Evolutionary conservation across 177 flowering plant genomes (phyloP).

Genomic region (Vitis hybrid): DNA sequence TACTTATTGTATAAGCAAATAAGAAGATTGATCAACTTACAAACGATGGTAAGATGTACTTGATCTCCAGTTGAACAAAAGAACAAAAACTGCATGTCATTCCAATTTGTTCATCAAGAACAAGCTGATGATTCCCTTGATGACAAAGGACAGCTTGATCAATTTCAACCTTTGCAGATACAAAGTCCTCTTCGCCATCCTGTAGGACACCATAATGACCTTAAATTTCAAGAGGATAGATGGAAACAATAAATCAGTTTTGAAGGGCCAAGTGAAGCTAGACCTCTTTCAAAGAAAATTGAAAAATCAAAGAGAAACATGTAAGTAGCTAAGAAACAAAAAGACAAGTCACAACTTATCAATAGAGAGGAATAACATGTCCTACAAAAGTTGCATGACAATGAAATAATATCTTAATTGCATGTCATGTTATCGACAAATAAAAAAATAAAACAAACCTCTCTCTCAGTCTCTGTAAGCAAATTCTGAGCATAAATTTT

Average conservation of each 20-base stretch:
- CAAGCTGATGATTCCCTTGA: conserved; percentile 44
- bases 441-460: not conserved
- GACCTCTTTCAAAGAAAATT: too few relatives aligned
- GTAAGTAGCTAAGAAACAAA: too few relatives aligned
- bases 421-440: not conserved
- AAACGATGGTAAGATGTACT: conserved; percentile 37
- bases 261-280: not conserved
- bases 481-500: not conserved
- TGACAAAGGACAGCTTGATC: conserved; percentile 26
- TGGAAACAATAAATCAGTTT: not conserved
- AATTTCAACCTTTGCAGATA: conserved; percentile 9
- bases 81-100: conserved; percentile 46
- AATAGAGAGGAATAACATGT: too few relatives aligned
- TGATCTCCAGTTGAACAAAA: conserved; percentile 43
- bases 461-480: not conserved
- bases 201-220: conserved; percentile 17
- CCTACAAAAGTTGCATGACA: too few relatives aligned
- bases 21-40: conserved; percentile 36
- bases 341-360: too few relatives aligned
- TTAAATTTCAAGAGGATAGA: not conserved
- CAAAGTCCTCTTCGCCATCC: conserved; percentile 21
- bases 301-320: too few relatives aligned
- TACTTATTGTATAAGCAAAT: too few relatives aligned
- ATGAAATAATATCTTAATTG: too few relatives aligned
- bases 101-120: conserved; percentile 64